Conservation (phyloP, 2,329 filamentous ascomycete genomes). For the Raffaelea albimanens region DNA sequence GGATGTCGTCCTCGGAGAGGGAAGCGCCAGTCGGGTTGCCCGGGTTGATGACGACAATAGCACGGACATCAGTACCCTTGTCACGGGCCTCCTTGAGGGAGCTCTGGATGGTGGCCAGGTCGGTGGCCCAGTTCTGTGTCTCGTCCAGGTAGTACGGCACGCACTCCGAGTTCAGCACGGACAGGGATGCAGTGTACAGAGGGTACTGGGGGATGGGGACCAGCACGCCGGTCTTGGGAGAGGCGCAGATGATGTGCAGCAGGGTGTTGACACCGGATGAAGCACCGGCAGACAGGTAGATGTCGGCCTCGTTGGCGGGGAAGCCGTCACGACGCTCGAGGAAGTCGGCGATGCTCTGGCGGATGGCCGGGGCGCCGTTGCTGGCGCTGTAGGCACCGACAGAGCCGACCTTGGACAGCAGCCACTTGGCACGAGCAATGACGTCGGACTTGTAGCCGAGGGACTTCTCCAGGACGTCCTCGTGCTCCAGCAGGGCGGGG, state of each 20-base stretch:
- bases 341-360: constrained; percentile 84
- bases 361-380: constrained; percentile 76
- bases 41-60: constrained; percentile 95
- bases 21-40: constrained; percentile 94
- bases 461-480: constrained; percentile 62
- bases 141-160: constrained; percentile 96
- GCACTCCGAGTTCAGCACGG: constrained; percentile 73
- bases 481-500: constrained; percentile 71
- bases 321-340: constrained; percentile 89
- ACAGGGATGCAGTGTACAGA: constrained; percentile 87
- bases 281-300: constrained; percentile 87
- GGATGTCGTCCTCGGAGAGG: constrained; percentile 68
- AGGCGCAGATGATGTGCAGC: constrained; percentile 77
- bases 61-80: constrained; percentile 77
- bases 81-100: constrained; percentile 65
- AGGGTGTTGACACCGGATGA: constrained; percentile 93
- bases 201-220: constrained; percentile 97
- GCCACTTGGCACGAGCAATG: constrained; percentile 68
- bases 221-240: constrained; percentile 69
- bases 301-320: constrained; percentile 66
- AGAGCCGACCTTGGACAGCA: constrained; percentile 76
- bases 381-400: constrained; percentile 96
- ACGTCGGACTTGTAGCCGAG: constrained; percentile 89
- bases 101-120: constrained; percentile 65
- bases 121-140: constrained; percentile 75